Evolutionary conservation across 2,329 filamentous ascomycete genomes (phyloP).

Genomic region (Myrmaecium sp.): DNA sequence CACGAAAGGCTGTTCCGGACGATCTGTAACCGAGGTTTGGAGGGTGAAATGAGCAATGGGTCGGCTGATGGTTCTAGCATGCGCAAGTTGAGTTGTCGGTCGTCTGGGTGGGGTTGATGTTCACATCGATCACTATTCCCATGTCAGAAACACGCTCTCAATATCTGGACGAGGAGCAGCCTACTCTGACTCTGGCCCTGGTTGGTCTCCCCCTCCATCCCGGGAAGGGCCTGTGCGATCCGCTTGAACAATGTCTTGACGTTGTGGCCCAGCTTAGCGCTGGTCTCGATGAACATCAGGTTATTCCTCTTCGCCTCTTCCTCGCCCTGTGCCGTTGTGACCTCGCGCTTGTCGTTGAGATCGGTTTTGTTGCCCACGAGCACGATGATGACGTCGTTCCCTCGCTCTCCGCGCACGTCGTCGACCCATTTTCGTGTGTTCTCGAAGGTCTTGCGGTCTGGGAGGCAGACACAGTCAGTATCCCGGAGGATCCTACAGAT

Average conservation of each 20-base stretch:
- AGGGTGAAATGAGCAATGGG: too few species aligned
- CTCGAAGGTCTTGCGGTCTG: slow-evolving; percentile 87
- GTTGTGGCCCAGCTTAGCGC: slow-evolving; percentile 93
- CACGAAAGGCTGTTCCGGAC: too few species aligned
- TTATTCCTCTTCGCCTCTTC: slow-evolving; percentile 97
- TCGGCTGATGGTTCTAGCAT: too few species aligned
- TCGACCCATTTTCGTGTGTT: slow-evolving; percentile 99
- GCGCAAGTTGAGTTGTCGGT: slow-evolving; percentile 49
- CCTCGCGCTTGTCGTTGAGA: slow-evolving; percentile 93
- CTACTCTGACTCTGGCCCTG: slow-evolving; percentile 65
- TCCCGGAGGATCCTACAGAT: neutral
- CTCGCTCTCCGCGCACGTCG: slow-evolving; percentile 87
- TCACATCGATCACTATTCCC: slow-evolving; percentile 72
- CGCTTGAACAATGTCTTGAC: slow-evolving; percentile 95
- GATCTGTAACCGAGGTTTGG: too few species aligned
- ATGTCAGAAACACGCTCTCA: slow-evolving; percentile 10
- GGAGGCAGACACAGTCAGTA: slow-evolving; percentile 1
- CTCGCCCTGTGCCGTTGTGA: slow-evolving; percentile 89
- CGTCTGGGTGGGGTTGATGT: slow-evolving; percentile 54
- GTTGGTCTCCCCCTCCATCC: slow-evolving; percentile 85
- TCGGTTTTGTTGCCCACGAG: slow-evolving; percentile 98
- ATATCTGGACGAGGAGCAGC: slow-evolving; percentile 18
- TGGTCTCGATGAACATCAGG: slow-evolving; percentile 98
- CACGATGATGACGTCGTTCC: slow-evolving; percentile 97
- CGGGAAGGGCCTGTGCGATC: slow-evolving; percentile 93